Conservation (phyloP, 164 flowering plant genomes). For the Macadamia integrifolia region DNA sequence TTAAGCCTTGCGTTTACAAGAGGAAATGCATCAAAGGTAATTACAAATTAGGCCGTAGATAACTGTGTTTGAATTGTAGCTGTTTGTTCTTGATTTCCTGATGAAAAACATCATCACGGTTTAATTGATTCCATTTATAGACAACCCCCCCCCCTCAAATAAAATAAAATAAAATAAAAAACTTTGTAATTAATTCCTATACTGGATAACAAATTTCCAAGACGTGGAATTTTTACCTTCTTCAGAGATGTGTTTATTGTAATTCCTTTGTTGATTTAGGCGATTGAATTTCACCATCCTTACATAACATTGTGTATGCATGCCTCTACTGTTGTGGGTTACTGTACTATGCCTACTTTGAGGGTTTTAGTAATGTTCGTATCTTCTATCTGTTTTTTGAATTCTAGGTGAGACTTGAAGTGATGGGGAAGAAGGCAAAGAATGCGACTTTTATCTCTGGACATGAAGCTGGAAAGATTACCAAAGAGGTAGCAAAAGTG, state of each 20-base stretch:
- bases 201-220: too few relatives aligned
- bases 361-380: neutral
- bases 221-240: neutral
- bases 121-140: too few relatives aligned
- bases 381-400: neutral
- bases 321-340: neutral
- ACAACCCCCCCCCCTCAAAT: too few relatives aligned
- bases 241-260: too few relatives aligned
- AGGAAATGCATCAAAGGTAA: constrained; percentile 79
- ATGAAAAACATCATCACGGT: too few relatives aligned
- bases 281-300: too few relatives aligned
- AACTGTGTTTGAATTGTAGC: neutral
- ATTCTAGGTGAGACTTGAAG: constrained; percentile 76
- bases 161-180: too few relatives aligned
- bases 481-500: constrained; percentile 89
- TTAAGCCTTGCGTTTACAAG: constrained; percentile 65
- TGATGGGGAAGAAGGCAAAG: constrained; percentile 96
- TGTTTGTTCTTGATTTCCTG: too few relatives aligned
- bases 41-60: neutral
- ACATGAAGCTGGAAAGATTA: constrained; percentile 86
- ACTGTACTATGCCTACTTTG: too few relatives aligned
- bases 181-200: too few relatives aligned
- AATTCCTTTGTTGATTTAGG: too few relatives aligned
- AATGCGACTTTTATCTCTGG: constrained; percentile 92
- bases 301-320: too few relatives aligned